Base-by-base conservation (phyloP, 1,139 yeast species). In the Wickerhamiella pararugosa region DNA sequence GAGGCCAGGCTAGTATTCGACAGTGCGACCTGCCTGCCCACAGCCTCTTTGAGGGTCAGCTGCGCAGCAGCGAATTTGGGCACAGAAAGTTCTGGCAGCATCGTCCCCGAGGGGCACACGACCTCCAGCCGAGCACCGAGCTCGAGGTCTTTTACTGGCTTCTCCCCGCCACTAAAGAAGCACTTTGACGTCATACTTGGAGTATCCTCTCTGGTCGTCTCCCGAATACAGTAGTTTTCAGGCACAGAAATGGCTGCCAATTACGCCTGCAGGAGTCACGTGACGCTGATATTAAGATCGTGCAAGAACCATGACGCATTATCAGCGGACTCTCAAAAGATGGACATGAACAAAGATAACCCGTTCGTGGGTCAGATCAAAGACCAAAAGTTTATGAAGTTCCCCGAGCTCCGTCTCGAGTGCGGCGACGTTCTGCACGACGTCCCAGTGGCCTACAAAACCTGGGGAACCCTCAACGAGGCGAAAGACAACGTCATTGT, bases 371-470 rank as follows among this genome's bases (percentile, higher is more conserved):
- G 65, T 30, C 63, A 87, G 43, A 94, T 90, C 10, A 69, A 74
- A n/a, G 81, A 78, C 40, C 98, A 90, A 62, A 71, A 74, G 30
- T 76, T 84, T 29, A 83, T 82, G 28, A 77, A 80, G 45, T 67
- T 90, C n/a, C 95, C 96, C 0, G 70, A 71, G 47, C 75, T 76
- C 53, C 66, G 65, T 27, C 67, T 90, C 37, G 98, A 90, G 57
- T 80, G 93, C 44, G 96, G 95, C 4, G 90, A 82, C 47, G 64
- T 70, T 1, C 64, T 90, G 32, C 60, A 57, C 41, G 67, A 82
- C 35, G 84, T 86, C 39, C 97, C 96, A 0, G 83, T 90, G 21
- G 98, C 97, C 3, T 90, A 82, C 64, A 90, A 90, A 60, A 80
- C 94, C 0, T 90, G 97, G 96, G 98, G 97, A 3, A 67, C 70